Evolutionary conservation across 2,329 filamentous ascomycete genomes (phyloP).

Genomic region (Teratosphaeria gauchensis): DNA sequence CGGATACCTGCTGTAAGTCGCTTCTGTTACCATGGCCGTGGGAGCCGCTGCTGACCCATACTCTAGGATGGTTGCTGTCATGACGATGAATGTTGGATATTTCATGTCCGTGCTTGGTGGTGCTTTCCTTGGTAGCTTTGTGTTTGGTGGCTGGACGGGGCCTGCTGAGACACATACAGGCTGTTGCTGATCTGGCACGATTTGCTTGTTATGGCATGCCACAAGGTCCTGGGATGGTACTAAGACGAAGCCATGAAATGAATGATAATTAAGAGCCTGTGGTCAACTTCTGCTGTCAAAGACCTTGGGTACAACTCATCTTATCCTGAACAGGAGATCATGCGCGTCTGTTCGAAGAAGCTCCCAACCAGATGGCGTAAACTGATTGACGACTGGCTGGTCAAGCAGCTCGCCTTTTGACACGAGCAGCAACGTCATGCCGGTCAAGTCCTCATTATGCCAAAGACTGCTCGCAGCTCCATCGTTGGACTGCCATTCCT

Average conservation of each 20-base stretch:
- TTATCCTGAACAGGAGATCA: neutral
- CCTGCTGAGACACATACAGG: neutral
- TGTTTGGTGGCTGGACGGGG: slow-evolving; percentile 17
- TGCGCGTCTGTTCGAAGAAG: neutral
- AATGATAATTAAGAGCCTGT: neutral
- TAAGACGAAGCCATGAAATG: neutral
- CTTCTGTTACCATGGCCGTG: neutral
- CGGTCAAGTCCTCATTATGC: neutral
- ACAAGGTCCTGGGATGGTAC: neutral
- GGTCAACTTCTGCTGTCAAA: neutral
- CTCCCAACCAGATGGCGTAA: neutral
- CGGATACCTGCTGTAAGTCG: slow-evolving; percentile 70
- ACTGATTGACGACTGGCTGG: neutral
- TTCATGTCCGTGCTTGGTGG: slow-evolving; percentile 65
- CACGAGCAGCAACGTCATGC: neutral
- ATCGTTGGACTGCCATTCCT: neutral
- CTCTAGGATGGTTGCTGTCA: slow-evolving; percentile 77
- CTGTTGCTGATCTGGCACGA: neutral
- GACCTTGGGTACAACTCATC: neutral
- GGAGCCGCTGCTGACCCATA: slow-evolving; percentile 4
- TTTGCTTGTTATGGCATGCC: neutral
- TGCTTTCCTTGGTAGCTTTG: slow-evolving; percentile 58
- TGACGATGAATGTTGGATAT: slow-evolving; percentile 79
- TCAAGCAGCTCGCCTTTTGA: neutral
- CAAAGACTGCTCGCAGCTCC: neutral